Conservation (phyloP, 768 basidiomycete genomes). For the Kwoniella shandongensis region DNA sequence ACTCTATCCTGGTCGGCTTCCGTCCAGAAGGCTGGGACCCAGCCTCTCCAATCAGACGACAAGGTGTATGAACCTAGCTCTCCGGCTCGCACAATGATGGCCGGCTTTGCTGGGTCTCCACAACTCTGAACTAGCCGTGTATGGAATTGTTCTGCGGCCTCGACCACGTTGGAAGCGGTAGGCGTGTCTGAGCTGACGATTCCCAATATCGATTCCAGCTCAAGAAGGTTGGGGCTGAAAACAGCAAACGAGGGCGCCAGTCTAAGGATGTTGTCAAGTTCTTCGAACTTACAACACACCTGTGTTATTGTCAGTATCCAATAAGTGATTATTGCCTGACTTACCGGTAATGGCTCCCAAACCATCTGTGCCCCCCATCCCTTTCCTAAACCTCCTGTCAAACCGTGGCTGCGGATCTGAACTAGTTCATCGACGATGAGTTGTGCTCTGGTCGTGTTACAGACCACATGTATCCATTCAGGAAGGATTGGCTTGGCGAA, state of each 20-base stretch:
- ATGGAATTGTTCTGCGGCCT: conserved; percentile 12
- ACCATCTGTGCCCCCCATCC: conserved; percentile 33
- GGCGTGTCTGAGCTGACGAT: not conserved
- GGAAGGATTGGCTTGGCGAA: conserved; percentile 24
- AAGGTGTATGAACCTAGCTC: conserved; percentile 39
- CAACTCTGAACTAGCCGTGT: not conserved
- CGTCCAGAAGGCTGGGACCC: conserved; percentile 39
- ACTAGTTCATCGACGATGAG: conserved; percentile 27
- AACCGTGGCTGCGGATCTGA: conserved; percentile 3
- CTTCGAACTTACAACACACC: conserved; percentile 18
- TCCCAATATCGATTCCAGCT: conserved; percentile 33
- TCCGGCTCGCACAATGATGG: conserved; percentile 38
- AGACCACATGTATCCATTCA: conserved; percentile 44
- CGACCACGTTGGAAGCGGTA: conserved; percentile 11
- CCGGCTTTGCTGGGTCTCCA: conserved; percentile 1
- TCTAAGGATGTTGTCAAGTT: conserved; percentile 16
- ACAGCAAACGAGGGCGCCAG: conserved; percentile 28
- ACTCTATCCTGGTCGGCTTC: conserved; percentile 29
- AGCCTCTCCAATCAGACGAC: conserved; percentile 32
- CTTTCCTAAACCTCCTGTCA: conserved; percentile 16
- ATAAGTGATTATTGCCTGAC: conserved; percentile 1
- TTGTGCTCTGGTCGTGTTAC: conserved; percentile 22
- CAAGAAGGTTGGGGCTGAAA: conserved; percentile 45
- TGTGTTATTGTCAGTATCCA: not conserved
- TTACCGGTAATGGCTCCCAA: conserved; percentile 46